These are phyloP conservation scores for sunflower (Helianthus annuus) DNA, from an alignment of 129 eudicot genomes.

Conservation along the genomic window DNA sequence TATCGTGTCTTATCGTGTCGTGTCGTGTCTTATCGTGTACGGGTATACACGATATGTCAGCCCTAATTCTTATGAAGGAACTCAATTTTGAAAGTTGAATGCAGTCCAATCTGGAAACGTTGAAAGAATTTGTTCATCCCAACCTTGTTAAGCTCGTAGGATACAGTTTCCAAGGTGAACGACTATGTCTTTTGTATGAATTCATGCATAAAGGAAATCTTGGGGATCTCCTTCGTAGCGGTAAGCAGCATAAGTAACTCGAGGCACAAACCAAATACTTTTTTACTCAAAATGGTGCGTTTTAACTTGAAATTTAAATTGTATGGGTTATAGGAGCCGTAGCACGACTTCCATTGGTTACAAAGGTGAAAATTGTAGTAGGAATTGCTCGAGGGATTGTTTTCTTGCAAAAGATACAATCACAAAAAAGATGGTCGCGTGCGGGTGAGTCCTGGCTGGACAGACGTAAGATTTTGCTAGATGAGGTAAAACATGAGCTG, in stretches of 20 bases:
- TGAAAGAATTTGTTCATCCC: constrained; percentile 3
- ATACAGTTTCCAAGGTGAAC: background rate
- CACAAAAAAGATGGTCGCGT: too few relatives aligned
- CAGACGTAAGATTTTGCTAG: constrained; percentile 20
- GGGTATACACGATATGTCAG: too few relatives aligned
- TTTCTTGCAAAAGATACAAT: background rate
- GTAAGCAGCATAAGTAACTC: background rate
- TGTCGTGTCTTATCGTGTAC: too few relatives aligned
- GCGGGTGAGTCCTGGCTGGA: background rate
- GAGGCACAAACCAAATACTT: background rate
- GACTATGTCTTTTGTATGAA: background rate
- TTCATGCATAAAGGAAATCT: background rate
- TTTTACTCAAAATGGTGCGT: background rate
- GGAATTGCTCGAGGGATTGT: constrained; percentile 25
- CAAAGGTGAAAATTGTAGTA: constrained; percentile 17
- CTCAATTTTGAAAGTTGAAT: background rate
- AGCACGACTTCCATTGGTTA: constrained; percentile 6
- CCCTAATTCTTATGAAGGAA: too few relatives aligned
- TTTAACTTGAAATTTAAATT: background rate
- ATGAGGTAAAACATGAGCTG: background rate
- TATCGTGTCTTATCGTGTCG: too few relatives aligned
- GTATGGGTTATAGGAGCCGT: background rate
- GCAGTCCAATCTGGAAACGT: background rate
- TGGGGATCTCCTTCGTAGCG: background rate
- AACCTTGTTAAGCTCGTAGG: constrained; percentile 21